Conservation (phyloP, 805 yeast genomes). For the Cyberlindnera maritima region DNA sequence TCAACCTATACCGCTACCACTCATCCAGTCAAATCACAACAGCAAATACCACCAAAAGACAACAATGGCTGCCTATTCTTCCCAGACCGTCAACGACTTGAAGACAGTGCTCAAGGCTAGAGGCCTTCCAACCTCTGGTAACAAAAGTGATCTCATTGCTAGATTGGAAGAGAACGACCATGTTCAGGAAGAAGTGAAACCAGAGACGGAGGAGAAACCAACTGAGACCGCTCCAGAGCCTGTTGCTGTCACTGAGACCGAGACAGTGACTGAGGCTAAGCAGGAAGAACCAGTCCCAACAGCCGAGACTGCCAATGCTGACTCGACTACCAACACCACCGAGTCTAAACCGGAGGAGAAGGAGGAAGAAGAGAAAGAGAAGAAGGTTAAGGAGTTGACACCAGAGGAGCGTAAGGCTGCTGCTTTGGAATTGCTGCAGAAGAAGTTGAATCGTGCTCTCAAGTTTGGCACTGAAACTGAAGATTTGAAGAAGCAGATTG, state of each 20-base stretch:
- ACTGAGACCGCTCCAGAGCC: background rate
- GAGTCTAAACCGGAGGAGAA: constrained; percentile 8
- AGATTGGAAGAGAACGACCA: constrained; percentile 59
- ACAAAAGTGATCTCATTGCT: constrained; percentile 72
- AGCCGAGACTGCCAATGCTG: constrained; percentile 3
- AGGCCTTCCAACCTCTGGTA: constrained; percentile 69
- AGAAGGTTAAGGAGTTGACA: constrained; percentile 36
- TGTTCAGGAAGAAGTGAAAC: background rate
- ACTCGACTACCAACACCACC: constrained; percentile 1
- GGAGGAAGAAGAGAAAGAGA: constrained; percentile 27
- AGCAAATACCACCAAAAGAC: background rate
- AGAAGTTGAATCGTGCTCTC: constrained; percentile 67
- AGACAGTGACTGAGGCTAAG: background rate
- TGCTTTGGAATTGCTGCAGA: constrained; percentile 64
- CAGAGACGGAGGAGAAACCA: constrained; percentile 1
- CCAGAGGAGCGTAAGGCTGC: constrained; percentile 70
- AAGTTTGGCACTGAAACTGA: constrained; percentile 63
- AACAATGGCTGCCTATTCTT: constrained; percentile 37
- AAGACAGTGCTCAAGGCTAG: constrained; percentile 70
- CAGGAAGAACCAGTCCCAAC: background rate
- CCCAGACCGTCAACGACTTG: constrained; percentile 80
- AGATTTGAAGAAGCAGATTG: constrained; percentile 54
- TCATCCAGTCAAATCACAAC: background rate
- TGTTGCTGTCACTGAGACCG: background rate
- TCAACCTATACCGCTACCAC: no score